Evolutionary conservation across 495 filamentous ascomycete genomes (phyloP), one percentile per base, ranked within the genome.

Genomic region (Tuber melanosporum): DNA sequence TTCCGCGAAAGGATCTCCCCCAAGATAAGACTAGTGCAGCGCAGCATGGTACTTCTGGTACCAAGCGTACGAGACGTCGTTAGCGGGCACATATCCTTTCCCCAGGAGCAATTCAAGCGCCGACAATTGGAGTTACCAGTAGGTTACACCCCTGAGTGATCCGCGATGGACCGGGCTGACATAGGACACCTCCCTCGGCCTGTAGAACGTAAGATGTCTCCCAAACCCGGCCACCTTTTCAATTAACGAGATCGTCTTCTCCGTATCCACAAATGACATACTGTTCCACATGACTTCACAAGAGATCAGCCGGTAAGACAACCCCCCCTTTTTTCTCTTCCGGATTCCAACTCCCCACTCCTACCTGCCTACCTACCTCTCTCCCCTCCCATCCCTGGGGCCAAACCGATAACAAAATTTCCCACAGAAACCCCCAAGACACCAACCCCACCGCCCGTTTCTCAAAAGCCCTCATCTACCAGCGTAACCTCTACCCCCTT

Each of bases 41-140:
- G 72, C 19, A 83, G 74, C 47, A 42, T 83, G 10, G 91, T 99
- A 75, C 87, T 97, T 47, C 86, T 98, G 3, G 86, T 97, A 3
- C 95, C 95, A 15, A 94, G 91, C 9, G 88, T 95, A 10, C 92
- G 94, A n/a, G 95, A 99, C 80, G 89, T 91, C 0, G 85, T 95
- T 77, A 91, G 88, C 85, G 91, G 90, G 71, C 94, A 97, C 84
- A 91, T 94, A 42, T 91, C 92, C 42, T 99, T 92, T 91, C 95
- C 95, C 3, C 95, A 99, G 83, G 95, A 97, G 77, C 87, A 88
- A 41, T 88, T 97, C 22, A 86, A 88, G 1, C 89, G 88, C 78
- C 91, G 90, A 80, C 89, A 91, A 4, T 88, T 97, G 17, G 91
- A 88, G 3, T 42, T 83, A 3, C 70, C 74, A 19, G 80, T 81